Conservation (phyloP, 129 eudicot genomes). For the Pseudognaphalium luteoalbum region DNA sequence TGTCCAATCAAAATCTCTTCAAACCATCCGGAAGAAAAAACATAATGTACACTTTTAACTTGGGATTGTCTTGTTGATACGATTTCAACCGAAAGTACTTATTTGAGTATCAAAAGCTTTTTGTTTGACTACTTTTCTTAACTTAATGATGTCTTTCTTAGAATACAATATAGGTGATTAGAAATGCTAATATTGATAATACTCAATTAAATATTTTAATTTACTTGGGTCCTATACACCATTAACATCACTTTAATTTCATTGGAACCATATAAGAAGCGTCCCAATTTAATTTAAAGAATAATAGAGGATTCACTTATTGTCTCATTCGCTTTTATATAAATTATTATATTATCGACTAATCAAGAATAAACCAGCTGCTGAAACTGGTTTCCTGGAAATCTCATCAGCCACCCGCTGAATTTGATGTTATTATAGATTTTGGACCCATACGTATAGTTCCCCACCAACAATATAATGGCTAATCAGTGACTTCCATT, state of each 20-base stretch:
- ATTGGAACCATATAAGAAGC: background rate
- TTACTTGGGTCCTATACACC: background rate
- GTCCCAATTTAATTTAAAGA: background rate
- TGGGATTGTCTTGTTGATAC: background rate
- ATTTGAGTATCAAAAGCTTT: background rate
- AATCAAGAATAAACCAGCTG: background rate
- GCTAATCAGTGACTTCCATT: slow-evolving; percentile 13
- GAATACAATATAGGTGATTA: no score
- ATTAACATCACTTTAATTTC: background rate
- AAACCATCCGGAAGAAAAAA: background rate
- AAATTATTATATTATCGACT: background rate
- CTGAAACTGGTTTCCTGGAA: background rate
- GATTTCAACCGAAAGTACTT: background rate
- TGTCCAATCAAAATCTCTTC: no score
- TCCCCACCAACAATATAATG: background rate
- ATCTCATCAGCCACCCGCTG: slow-evolving; percentile 13
- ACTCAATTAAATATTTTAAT: background rate
- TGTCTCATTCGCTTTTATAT: slow-evolving; percentile 15
- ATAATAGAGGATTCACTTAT: slow-evolving; percentile 9
- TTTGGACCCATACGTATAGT: background rate
- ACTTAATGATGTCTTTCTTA: no score
- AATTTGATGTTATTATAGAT: background rate
- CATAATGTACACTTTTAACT: background rate
- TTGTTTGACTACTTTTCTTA: background rate
- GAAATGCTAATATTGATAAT: background rate